Evolutionary conservation across 2,329 filamentous ascomycete species (phyloP).

Genomic region (Cladosporium austrohemisphaericum): DNA sequence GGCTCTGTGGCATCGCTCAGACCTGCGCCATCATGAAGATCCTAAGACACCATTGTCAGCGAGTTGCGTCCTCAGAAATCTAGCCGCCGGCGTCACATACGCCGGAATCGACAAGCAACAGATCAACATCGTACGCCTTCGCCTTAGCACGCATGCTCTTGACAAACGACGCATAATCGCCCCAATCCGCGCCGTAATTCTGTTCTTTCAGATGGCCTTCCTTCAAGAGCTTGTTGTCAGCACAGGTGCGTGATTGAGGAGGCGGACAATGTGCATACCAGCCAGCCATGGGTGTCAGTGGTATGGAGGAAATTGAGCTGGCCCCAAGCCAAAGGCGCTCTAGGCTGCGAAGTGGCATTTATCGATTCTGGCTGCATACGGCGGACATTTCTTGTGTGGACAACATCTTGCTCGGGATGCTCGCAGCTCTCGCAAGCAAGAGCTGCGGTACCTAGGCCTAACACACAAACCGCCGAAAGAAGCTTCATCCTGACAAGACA

Average conservation of each 20-base stretch:
- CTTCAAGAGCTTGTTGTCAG: background rate
- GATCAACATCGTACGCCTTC: slow-evolving; percentile 53
- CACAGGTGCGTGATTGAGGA: too few species aligned
- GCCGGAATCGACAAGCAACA: slow-evolving; percentile 59
- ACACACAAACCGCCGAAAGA: slow-evolving; percentile 20
- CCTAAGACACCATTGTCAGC: slow-evolving; percentile 33
- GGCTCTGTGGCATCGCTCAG: slow-evolving; percentile 57
- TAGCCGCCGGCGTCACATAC: slow-evolving; percentile 23
- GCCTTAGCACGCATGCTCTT: slow-evolving; percentile 59
- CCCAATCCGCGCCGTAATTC: slow-evolving; percentile 65
- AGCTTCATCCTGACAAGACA: background rate
- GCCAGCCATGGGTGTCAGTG: slow-evolving; percentile 55
- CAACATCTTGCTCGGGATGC: slow-evolving; percentile 38
- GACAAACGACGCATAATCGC: slow-evolving; percentile 60
- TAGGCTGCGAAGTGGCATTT: slow-evolving; percentile 36
- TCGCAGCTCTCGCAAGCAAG: slow-evolving; percentile 38
- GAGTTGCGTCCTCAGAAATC: background rate
- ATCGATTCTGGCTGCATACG: slow-evolving; percentile 46
- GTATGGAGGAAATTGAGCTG: slow-evolving; percentile 65
- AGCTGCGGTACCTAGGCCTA: slow-evolving; percentile 3
- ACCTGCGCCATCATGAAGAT: slow-evolving; percentile 64
- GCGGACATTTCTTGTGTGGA: slow-evolving; percentile 39
- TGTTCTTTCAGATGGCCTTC: slow-evolving; percentile 50
- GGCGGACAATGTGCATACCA: slow-evolving; percentile 47
- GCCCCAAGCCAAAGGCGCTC: slow-evolving; percentile 52